Conservation (phyloP, 2,329 filamentous ascomycete genomes). For the Xylaria sp. region DNA sequence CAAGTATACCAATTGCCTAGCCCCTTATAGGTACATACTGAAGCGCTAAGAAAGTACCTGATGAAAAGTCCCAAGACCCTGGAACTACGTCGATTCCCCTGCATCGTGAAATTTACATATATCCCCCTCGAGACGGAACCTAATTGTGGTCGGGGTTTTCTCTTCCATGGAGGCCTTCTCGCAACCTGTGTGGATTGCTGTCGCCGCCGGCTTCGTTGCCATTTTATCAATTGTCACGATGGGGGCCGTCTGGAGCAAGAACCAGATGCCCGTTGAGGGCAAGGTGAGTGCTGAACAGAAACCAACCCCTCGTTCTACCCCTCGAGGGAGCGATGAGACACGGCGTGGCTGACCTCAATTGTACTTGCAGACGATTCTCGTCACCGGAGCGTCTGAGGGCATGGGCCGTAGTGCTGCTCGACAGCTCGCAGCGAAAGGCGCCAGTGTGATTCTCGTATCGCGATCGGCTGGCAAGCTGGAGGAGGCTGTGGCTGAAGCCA, state of each 20-base stretch:
- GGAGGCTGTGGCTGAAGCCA: conserved; percentile 67
- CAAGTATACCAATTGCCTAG: neutral
- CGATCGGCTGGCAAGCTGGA: conserved; percentile 81
- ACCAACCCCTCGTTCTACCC: neutral
- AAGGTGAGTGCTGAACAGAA: conserved; percentile 65
- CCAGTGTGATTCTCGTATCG: conserved; percentile 86
- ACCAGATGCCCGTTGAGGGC: conserved; percentile 86
- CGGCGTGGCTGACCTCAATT: conserved; percentile 26
- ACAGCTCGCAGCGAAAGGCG: conserved; percentile 83
- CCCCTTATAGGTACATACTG: neutral
- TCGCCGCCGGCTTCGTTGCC: conserved; percentile 49
- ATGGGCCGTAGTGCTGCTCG: conserved; percentile 83
- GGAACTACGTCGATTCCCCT: neutral
- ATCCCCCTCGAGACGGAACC: conserved; percentile 12
- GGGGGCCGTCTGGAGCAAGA: conserved; percentile 75
- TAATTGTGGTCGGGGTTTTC: neutral
- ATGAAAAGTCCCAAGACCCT: neutral
- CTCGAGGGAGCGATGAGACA: neutral
- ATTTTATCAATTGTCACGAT: conserved; percentile 61
- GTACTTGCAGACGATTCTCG: conserved; percentile 75
- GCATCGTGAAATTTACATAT: neutral
- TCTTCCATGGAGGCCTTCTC: conserved; percentile 39
- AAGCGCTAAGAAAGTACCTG: neutral
- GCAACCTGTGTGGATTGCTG: conserved; percentile 38
- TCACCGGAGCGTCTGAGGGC: conserved; percentile 93